Evolutionary conservation across 1,139 yeast genomes (phyloP), one percentile per base, ranked within the genome.

Genomic region (Candida sanyaensis): DNA sequence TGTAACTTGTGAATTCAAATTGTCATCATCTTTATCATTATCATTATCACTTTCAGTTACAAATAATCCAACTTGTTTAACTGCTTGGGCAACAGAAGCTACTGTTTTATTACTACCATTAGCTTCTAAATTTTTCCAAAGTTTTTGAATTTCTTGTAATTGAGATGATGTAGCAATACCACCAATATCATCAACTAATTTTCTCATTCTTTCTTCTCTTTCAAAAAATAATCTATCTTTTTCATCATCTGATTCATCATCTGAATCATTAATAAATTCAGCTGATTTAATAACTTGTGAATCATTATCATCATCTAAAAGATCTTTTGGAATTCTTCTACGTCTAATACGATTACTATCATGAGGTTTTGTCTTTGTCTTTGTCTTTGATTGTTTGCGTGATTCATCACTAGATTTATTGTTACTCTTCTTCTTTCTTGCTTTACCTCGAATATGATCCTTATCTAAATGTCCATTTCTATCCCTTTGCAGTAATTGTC

Each of bases 211-310:
- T 50, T 73, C 75, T 59, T 87, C 95, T 50, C 81, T 72, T 41
- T 67, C 83, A 59, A 80, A 87, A 61, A 87, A 86, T 27, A 59
- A 71, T 1, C 58, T 60, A 50, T 79, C 83, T 45, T 73, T 65
- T 47, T 84, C 91, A 13, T 73, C 82, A 54, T 85, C 90, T 3
- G 83, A 76, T 23, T 81, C 86, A 56, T 86, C 90, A 58, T 86
- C 92, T 0, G 88, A 83, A 46, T 78, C 84, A 49, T 73, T 72
- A 40, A 87, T 78, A 55, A 68, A 81, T 51, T 81, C 85, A 2
- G 83, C 65, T 0, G 86, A 81, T 44, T 73, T 68, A 28, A 66
- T 44, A 2, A 60, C 55, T 27, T 43, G 50, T 7, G 54, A 52
- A 32, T 62, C 68, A 2, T n/a, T n/a, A n/a, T 64, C 58, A 26